These are phyloP conservation scores for Xylaria arbuscula DNA, from an alignment of 2,329 filamentous ascomycete genomes.

Conservation along the genomic window DNA sequence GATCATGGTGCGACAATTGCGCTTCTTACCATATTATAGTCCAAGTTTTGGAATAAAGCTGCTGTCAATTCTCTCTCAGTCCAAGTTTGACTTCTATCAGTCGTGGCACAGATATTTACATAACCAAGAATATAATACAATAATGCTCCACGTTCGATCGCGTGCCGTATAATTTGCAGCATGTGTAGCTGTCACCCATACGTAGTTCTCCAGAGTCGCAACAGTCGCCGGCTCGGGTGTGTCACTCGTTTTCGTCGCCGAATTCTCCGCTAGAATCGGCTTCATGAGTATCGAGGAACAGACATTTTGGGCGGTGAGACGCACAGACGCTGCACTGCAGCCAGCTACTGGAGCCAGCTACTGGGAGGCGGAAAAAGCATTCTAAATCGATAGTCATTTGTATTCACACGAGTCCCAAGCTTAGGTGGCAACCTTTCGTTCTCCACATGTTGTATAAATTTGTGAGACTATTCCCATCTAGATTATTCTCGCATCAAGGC, in stretches of 20 bases:
- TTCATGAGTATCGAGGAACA: background rate
- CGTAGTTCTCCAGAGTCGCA: background rate
- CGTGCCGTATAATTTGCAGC: background rate
- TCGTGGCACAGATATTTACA: background rate
- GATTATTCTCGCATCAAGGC: constrained; percentile 8
- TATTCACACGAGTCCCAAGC: constrained; percentile 7
- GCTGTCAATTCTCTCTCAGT: background rate
- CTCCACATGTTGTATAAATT: constrained; percentile 4
- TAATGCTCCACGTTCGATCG: background rate
- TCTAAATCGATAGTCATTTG: background rate
- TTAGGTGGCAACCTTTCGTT: constrained; percentile 3
- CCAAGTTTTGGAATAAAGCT: background rate
- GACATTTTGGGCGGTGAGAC: background rate
- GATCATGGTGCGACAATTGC: background rate
- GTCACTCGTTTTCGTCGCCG: background rate
- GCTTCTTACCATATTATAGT: background rate
- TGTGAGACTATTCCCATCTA: constrained; percentile 11
- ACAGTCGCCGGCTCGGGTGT: background rate
- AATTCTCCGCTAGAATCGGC: background rate
- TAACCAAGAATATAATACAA: background rate
- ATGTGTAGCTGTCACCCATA: background rate
- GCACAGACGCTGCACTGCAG: background rate
- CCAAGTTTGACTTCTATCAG: background rate
- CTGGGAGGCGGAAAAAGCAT: background rate
- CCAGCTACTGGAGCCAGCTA: background rate